These are phyloP conservation scores for Lithocarpus polystachyus DNA, from an alignment of 306 rosid species.

Conservation along the genomic window DNA sequence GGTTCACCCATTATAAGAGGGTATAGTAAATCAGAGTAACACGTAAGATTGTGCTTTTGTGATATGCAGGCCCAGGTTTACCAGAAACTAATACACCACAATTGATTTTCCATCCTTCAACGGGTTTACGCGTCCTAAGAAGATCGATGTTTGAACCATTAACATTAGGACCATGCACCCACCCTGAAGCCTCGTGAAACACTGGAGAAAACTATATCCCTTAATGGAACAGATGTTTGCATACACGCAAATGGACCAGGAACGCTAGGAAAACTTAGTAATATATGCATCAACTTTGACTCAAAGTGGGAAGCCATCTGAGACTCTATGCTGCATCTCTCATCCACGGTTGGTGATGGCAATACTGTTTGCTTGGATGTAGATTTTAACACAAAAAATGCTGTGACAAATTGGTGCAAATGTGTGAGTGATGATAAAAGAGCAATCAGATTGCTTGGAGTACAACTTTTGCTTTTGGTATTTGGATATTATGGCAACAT, in stretches of 20 bases:
- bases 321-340: slow-evolving; percentile 71
- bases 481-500: too few relatives aligned
- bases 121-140: slow-evolving; percentile 61
- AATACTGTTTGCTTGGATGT: slow-evolving; percentile 66
- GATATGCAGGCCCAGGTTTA: slow-evolving; percentile 54
- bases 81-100: slow-evolving; percentile 27
- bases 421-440: slow-evolving; percentile 42
- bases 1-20: too few relatives aligned
- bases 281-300: slow-evolving; percentile 35
- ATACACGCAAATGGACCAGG: slow-evolving; percentile 45
- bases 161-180: slow-evolving; percentile 51
- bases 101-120: slow-evolving; percentile 69
- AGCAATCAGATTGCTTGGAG: too few relatives aligned
- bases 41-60: neutral
- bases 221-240: slow-evolving; percentile 69
- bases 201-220: slow-evolving; percentile 34
- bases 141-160: slow-evolving; percentile 39
- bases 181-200: slow-evolving; percentile 54
- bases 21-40: too few relatives aligned
- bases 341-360: slow-evolving; percentile 38
- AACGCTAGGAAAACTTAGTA: slow-evolving; percentile 45
- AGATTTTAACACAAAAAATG: slow-evolving; percentile 40
- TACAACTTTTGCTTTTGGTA: too few relatives aligned
- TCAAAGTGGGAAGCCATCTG: slow-evolving; percentile 70
- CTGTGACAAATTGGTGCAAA: slow-evolving; percentile 64